Percentiles rank a stretch among this genome's conserved stretches.
Conservation (phyloP, 2,329 filamentous ascomycete species). For the Trichoderma simmonsii region DNA sequence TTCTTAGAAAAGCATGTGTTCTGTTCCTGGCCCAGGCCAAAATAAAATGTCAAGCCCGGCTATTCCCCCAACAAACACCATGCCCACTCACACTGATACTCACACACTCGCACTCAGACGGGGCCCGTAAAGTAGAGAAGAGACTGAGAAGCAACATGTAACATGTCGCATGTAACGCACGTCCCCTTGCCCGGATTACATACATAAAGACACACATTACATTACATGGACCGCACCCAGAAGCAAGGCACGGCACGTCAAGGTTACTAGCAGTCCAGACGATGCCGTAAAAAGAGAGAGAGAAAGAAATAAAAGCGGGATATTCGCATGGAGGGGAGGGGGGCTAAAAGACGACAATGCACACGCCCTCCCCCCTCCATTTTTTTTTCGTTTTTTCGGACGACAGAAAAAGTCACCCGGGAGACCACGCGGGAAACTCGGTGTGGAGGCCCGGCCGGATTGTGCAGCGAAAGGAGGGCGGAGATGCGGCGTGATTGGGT, state of each 20-base stretch:
- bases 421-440: slow-evolving; percentile 13
- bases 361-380: not conserved
- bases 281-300: not conserved
- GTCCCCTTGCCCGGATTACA: not conserved
- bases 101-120: not conserved
- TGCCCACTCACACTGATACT: slow-evolving; percentile 1
- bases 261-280: not conserved
- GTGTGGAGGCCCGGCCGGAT: slow-evolving; percentile 6
- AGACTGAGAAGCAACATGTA: not conserved
- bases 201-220: not conserved
- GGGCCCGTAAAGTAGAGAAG: not conserved
- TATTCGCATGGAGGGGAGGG: not conserved
- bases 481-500: not conserved
- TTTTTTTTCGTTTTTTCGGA: not conserved
- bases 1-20: not conserved
- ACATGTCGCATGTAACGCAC: not conserved
- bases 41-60: not conserved
- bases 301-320: not conserved
- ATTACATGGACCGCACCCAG: not conserved
- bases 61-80: not conserved
- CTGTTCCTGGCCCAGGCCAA: not conserved
- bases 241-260: not conserved
- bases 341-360: not conserved
- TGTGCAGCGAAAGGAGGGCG: not conserved
- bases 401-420: slow-evolving; percentile 1